Base-by-base conservation (phyloP, 2,329 filamentous ascomycete genomes). In the Gnomoniopsis smithogilvyi region DNA sequence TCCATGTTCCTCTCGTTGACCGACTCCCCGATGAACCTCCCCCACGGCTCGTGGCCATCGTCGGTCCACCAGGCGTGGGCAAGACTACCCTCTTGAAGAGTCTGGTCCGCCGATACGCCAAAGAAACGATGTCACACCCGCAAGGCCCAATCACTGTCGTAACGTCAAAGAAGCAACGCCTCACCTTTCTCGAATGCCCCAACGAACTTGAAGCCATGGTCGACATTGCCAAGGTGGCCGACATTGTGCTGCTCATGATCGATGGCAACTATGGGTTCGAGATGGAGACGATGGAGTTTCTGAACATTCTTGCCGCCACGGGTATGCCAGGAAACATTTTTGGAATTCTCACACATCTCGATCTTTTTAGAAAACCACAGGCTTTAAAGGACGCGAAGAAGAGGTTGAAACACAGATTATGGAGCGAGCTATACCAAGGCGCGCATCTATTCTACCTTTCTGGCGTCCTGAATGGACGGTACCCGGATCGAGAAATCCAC, bases 281-380 rank as follows among this genome's bases (percentile, higher is more conserved):
- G 76, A 99, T 99, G 95, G 95, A 99, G 81, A 99, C 95, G 0
- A 99, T 99, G 95, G 95, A 99, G 75, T 99, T 99, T 63, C 78
- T 99, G 69, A 98, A 97, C 67, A 88, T 97, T 19, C 80, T 99
- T 53, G 89, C 91, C n/a, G 86, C 92, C 2, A 96, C 91, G 33
- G 95, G 95, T 73, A 98, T 99, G 94, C 95, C 96, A 0, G 94
- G 95, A 64, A 99, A 99, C 68, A 93, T 99, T 41, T 98, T 99
- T 71, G 95, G 95, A 54, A 93, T 99, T 59, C 82, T 99, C 48
- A 98, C 95, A 17, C 96, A 99, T 78, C 80, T 99, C 62, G 95
- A 99, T 71, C 80, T 99, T 15, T 99, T 99, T 79, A 86, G 88
- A 70, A 98, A 97, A 70, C 94, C 95, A 58, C 93, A 96, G 67